Conservation (phyloP, 2,329 filamentous ascomycete species). For the Trichoderma breve region DNA sequence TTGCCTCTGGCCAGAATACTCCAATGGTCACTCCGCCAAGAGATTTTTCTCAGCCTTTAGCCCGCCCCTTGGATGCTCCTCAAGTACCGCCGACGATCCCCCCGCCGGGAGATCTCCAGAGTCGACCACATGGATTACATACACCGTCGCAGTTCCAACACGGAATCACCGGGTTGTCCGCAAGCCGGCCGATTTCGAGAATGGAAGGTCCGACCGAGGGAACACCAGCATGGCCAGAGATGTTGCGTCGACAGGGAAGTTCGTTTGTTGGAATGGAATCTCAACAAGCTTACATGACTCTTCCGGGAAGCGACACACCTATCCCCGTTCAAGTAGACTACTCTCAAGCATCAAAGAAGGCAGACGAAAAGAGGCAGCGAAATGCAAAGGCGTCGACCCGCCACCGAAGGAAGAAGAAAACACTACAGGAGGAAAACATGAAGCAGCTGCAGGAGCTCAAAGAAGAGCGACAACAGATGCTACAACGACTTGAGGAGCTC, state of each 20-base stretch:
- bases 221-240: slow-evolving; percentile 33
- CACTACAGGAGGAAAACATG: slow-evolving; percentile 72
- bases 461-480: slow-evolving; percentile 64
- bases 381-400: slow-evolving; percentile 84
- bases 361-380: slow-evolving; percentile 79
- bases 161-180: slow-evolving; percentile 24
- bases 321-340: slow-evolving; percentile 71
- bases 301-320: slow-evolving; percentile 39
- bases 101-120: slow-evolving; percentile 25
- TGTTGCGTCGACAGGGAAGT: slow-evolving; percentile 32
- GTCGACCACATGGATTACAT: slow-evolving; percentile 21
- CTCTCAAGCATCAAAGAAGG: slow-evolving; percentile 76
- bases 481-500: slow-evolving; percentile 50
- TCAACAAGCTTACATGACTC: slow-evolving; percentile 40
- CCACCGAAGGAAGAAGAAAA: slow-evolving; percentile 78
- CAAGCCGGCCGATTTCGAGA: slow-evolving; percentile 26
- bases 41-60: slow-evolving; percentile 37
- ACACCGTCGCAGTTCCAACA: slow-evolving; percentile 27
- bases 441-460: slow-evolving; percentile 68
- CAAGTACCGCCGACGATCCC: slow-evolving; percentile 27
- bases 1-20: slow-evolving; percentile 26
- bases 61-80: slow-evolving; percentile 27
- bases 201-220: slow-evolving; percentile 26
- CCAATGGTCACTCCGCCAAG: slow-evolving; percentile 31
- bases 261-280: slow-evolving; percentile 32